These are phyloP conservation scores for Solanum hybrid DNA, from an alignment of 305 asterid species.

Conservation along the genomic window DNA sequence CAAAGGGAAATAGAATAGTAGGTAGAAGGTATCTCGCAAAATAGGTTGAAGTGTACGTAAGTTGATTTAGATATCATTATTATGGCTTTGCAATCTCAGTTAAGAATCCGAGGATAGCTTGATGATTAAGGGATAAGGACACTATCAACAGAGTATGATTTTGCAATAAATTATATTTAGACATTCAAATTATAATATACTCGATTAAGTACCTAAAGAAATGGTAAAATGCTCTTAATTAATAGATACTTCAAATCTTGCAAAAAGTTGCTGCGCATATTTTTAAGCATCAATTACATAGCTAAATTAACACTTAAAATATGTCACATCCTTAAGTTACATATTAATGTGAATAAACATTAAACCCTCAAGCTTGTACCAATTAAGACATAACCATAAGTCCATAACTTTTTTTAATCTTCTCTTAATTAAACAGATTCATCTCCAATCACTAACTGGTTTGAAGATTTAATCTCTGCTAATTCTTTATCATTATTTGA, in stretches of 20 bases:
- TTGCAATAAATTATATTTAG: neutral
- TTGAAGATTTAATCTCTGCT: neutral
- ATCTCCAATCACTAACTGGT: neutral
- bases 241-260: neutral
- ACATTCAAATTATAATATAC: neutral
- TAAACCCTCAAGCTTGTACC: neutral
- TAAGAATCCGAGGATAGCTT: neutral
- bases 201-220: neutral
- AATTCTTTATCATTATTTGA: neutral
- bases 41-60: neutral
- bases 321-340: neutral
- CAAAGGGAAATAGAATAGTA: neutral
- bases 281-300: neutral
- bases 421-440: constrained; percentile 6
- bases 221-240: neutral
- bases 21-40: neutral
- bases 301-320: neutral
- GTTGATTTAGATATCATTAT: neutral
- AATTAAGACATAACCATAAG: neutral
- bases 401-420: neutral
- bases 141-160: neutral
- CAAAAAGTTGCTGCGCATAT: neutral
- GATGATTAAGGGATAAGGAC: neutral
- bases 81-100: neutral
- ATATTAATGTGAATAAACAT: neutral